These are phyloP conservation scores for Sporothrix phasma DNA, from an alignment of 2,329 filamentous ascomycete species.

Conservation along the genomic window DNA sequence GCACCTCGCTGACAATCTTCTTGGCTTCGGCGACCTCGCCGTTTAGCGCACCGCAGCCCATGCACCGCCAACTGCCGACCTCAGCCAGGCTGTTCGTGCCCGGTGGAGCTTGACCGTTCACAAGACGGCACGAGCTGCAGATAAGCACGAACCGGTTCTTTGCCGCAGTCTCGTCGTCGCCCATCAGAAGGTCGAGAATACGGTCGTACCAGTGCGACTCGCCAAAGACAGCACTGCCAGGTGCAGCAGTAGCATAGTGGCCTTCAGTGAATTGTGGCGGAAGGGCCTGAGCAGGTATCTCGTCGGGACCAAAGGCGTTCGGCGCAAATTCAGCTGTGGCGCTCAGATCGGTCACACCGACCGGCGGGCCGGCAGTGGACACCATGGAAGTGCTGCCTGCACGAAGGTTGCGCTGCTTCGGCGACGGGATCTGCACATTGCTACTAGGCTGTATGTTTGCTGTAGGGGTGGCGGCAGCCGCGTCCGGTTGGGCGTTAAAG, in stretches of 20 bases:
- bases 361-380: constrained; percentile 18
- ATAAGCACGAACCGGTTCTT: constrained; percentile 88
- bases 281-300: neutral
- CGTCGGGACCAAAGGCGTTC: constrained; percentile 48
- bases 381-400: neutral
- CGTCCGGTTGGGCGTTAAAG: constrained; percentile 31
- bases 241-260: constrained; percentile 23
- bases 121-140: constrained; percentile 69
- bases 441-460: constrained; percentile 47
- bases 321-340: constrained; percentile 59
- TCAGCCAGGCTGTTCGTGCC: constrained; percentile 69
- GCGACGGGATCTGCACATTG: neutral
- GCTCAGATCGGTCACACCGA: constrained; percentile 22
- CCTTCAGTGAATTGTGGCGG: constrained; percentile 17
- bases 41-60: constrained; percentile 72
- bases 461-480: constrained; percentile 49
- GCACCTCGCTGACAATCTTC: constrained; percentile 59
- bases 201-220: constrained; percentile 84
- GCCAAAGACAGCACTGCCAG: constrained; percentile 14
- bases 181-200: constrained; percentile 80
- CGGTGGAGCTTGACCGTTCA: constrained; percentile 92
- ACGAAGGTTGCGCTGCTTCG: neutral
- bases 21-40: constrained; percentile 69
- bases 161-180: constrained; percentile 85
- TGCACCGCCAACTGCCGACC: constrained; percentile 79